Base-by-base conservation (phyloP, 345 rosid genomes). In the Euphorbia tirucalli region DNA sequence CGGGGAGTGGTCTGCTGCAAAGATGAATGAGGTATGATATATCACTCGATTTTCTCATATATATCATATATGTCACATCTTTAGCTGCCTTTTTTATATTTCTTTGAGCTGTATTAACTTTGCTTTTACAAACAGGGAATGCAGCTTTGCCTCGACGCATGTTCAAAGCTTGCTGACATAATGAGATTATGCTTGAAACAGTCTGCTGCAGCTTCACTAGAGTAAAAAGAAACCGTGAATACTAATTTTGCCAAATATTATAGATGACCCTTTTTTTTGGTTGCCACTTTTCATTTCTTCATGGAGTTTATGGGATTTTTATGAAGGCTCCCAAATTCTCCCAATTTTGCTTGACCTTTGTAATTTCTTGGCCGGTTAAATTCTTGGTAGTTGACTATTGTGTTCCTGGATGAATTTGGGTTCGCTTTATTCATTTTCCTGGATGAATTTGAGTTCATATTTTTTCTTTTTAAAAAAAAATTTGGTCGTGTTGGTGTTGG, bases 91-190 rank as follows among this genome's bases (percentile, higher is more conserved):
- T 46, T 46, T 46, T 46, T 46, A 15, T 11, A 46, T 46, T 46
- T 14, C 14, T 46, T 46, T 18, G 1, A 2, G 30, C 54, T 68
- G 22, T 31, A 2, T 28, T 54, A 62, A 61, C 55, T 35, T 69
- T 52, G 16, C 56, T 75, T 55, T 71, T n/a, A 54, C 72, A 22
- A 68, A 69, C 88, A 93, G 98, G 96, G 90, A 68, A 89, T 89
- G 98, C 89, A 92, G 85, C 93, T 94, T 48, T 87, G 92, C 81
- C 88, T 92, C 11, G 98, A 90, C 50, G 98, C 97, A 28, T 87
- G 92, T 80, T 74, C 85, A 2, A 89, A 92, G 82, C 97, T 94
- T 31, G 89, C 88, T 55, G 82, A 82, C 68, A 82, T 94, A 74
- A 90, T 94, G 98, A 84, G 97, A 55, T 85, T 85, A 68, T 90